These are phyloP conservation scores for Auriscalpium microsporum DNA, from an alignment of 768 basidiomycete species.

Conservation along the genomic window DNA sequence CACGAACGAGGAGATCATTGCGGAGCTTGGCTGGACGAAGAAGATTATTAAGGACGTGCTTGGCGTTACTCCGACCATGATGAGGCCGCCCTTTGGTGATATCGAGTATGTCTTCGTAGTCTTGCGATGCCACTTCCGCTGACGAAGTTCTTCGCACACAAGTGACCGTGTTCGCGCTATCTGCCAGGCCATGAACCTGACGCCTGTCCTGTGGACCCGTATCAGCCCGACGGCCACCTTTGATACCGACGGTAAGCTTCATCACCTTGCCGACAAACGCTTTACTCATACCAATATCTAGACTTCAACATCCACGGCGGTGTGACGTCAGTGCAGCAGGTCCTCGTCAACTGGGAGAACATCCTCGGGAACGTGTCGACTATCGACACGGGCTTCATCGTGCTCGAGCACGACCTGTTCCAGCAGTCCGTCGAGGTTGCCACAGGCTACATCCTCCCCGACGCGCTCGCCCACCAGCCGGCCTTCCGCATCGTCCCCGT, in stretches of 20 bases:
- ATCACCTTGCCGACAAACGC: neutral
- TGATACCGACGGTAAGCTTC: constrained; percentile 52
- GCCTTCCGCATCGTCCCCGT: constrained; percentile 66
- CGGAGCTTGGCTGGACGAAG: constrained; percentile 82
- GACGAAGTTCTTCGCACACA: constrained; percentile 8
- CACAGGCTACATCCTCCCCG: constrained; percentile 78
- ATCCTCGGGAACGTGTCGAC: constrained; percentile 57
- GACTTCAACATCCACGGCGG: constrained; percentile 81
- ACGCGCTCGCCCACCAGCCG: constrained; percentile 60
- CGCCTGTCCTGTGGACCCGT: constrained; percentile 80
- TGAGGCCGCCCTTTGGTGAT: constrained; percentile 79
- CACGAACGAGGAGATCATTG: constrained; percentile 74
- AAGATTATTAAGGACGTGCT: constrained; percentile 78
- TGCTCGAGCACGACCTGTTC: constrained; percentile 82
- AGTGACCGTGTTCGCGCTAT: constrained; percentile 86
- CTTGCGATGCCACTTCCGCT: neutral
- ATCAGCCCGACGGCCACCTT: constrained; percentile 52
- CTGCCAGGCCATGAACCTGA: constrained; percentile 71
- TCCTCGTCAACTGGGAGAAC: constrained; percentile 61
- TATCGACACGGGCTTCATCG: constrained; percentile 75
- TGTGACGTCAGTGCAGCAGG: constrained; percentile 43
- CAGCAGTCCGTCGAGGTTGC: constrained; percentile 80
- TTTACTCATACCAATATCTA: constrained; percentile 18
- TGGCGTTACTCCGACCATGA: constrained; percentile 69
- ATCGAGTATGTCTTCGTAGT: constrained; percentile 44